Evolutionary conservation across 2,329 filamentous ascomycete species (phyloP), one percentile per base, ranked within the genome.

Genomic region (Cladosporium sp.): DNA sequence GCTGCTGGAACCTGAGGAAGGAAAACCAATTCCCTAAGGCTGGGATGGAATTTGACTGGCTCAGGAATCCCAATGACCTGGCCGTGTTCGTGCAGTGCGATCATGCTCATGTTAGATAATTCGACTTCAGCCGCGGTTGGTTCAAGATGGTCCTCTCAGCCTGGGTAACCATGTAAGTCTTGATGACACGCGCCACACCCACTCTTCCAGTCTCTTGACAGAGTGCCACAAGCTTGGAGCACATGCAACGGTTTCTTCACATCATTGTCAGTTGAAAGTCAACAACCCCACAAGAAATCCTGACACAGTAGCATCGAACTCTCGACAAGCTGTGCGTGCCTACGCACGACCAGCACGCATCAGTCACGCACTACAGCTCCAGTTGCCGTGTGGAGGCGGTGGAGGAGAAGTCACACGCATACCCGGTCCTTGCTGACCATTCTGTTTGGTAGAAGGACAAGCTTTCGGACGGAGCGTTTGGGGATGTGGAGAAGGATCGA

Each of bases 401-500:
- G 19, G 32, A 38, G 32, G 37, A 39, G 11, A 27, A 47, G 27
- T 48, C 45, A 47, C 37, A 41, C 24, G 45, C 43, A 22, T 41
- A 12, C 18, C 27, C 27, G 19, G 20, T 17, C 17, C 13, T 34
- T 48, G 45, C 45, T 48, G 45, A 48, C 45, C 45, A 36, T 41
- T 48, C 20, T 36, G 15, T 20, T 36, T n/a, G 42, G 32, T 11
- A 12, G 44, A 40, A 40, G 40, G 19, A 17, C 36, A 39, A 44
- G 36, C 48, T 51, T 44, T 12, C 22, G 41, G 41, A 7, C 13
- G 32, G 32, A 36, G 13, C 32, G 32, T n/a, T 36, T 36, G 32
- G 48, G 39, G 11, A 43, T 43, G 40, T 44, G 40, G 36, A 39
- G 61, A 78, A 75, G 60, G 85, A 83, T 64, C 75, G 82, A 55